Conservation (phyloP, 768 basidiomycete genomes). For the Panus rudis region DNA sequence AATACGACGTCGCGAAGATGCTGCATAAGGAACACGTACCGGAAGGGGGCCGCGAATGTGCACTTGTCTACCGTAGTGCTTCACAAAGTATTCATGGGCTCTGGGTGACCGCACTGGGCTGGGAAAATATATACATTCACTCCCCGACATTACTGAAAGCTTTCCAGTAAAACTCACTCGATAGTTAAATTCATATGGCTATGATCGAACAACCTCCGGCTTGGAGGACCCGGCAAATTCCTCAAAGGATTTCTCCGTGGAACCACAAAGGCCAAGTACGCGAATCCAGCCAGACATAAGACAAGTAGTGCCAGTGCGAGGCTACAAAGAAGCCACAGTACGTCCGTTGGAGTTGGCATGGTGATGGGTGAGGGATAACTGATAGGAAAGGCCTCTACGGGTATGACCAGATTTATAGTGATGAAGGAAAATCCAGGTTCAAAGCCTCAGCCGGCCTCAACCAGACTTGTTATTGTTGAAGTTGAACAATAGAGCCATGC, state of each 20-base stretch:
- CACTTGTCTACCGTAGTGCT: constrained; percentile 62
- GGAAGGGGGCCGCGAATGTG: constrained; percentile 62
- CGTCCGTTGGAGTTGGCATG: no score
- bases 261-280: constrained; percentile 21
- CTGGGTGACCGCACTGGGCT: constrained; percentile 46
- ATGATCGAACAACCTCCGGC: constrained; percentile 38
- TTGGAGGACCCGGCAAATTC: constrained; percentile 55
- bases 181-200: constrained; percentile 47
- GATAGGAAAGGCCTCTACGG: no score
- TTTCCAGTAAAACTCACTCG: constrained; percentile 37
- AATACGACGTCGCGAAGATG: background rate
- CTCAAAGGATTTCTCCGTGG: constrained; percentile 38
- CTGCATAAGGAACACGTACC: constrained; percentile 36
- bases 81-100: constrained; percentile 45
- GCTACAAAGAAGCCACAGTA: no score
- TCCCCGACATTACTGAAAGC: constrained; percentile 1
- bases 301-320: constrained; percentile 2
- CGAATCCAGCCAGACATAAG: no score
- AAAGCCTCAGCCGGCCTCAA: no score
- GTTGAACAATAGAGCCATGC: no score
- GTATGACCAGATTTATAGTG: no score
- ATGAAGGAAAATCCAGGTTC: no score
- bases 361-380: no score
- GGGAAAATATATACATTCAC: background rate
- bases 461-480: no score